A percentile compares a stretch with the other conserved stretches of the same genome.
phyloP scores from a whole-genome alignment of 345 rosid species.

The Microcos paniculata region DNA sequence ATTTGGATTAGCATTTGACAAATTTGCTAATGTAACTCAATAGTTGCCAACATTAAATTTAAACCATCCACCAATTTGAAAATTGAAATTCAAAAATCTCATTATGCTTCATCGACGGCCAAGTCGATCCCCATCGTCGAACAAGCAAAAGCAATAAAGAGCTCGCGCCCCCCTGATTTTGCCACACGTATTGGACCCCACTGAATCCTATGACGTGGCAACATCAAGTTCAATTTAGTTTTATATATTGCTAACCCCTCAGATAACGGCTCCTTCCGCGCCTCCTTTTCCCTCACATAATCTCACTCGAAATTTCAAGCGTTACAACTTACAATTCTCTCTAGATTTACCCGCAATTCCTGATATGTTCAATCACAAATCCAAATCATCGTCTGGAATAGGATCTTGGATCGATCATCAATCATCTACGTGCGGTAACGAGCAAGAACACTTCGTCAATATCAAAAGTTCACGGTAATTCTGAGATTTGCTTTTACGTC shows the following conservation, averaged over 20 bases:
- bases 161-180: background rate
- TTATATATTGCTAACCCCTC: background rate
- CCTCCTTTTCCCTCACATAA: conserved; percentile 22
- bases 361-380: background rate
- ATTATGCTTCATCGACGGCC: background rate
- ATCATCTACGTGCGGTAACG: conserved; percentile 1
- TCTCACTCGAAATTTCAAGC: conserved; percentile 31
- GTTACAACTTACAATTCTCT: conserved; percentile 20
- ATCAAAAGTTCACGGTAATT: conserved; percentile 6
- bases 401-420: conserved; percentile 8
- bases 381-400: background rate
- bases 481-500: background rate
- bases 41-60: too few relatives aligned
- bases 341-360: background rate
- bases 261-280: conserved; percentile 42
- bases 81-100: background rate
- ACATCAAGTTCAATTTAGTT: conserved; percentile 1
- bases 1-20: too few relatives aligned
- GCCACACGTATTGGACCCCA: background rate
- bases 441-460: background rate
- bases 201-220: conserved; percentile 20
- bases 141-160: background rate
- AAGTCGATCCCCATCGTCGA: background rate
- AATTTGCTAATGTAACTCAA: too few relatives aligned
- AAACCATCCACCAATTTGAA: too few relatives aligned